Base-by-base conservation (phyloP, 148 eudicot genomes). In the Nepenthes mirabilis region DNA sequence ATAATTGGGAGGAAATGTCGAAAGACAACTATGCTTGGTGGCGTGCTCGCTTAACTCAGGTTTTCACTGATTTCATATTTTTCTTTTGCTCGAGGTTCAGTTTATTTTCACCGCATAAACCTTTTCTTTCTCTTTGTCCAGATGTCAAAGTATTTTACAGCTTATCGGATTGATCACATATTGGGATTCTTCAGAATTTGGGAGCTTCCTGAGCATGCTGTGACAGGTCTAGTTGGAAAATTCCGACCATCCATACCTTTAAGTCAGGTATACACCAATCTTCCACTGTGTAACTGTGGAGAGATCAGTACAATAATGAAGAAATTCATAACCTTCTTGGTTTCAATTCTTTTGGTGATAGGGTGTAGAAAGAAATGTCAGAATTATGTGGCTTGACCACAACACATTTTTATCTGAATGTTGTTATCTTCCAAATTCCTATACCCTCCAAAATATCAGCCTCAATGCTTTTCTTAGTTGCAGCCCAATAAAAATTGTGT, bases 1-100 rank as follows among this genome's bases (percentile, higher is more conserved):
- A 91, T 61, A 91, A 91, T 58, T 91, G 98, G 98, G 98, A 88
- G 77, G 98, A 91, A 74, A 91, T 91, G 98, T 88, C 96, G 13
- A 91, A 91, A 72, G 96, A 91, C 71, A 91, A 88, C 68, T 91
- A 88, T 83, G 96, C 70, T 51, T 91, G 98, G 98, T 91, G 98
- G 98, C 96, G 96, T 75, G 85, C 72, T 70, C 94, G 96, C 68
- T 67, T 93, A 68, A 77, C 96, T 65, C 98, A 93, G 98, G 98
- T 90, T 61, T 79, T 50, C 36, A 54, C 35, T 11, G n/a, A 33
- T 23, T 54, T 43, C 32, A n/a, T 63, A 59, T 36, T 23, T 43
- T 12, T 9, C 5, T 55, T 13, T 33, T 33, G 13, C 6, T 12
- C 33, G 9, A 23, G 45, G 55, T 36, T 10, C 33, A 45, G 37